A percentile compares a stretch with the other conserved stretches of the same genome.
Evolutionary conservation across 768 basidiomycete species (phyloP).

Genomic region (Xerocomus brunneocitrinus): DNA sequence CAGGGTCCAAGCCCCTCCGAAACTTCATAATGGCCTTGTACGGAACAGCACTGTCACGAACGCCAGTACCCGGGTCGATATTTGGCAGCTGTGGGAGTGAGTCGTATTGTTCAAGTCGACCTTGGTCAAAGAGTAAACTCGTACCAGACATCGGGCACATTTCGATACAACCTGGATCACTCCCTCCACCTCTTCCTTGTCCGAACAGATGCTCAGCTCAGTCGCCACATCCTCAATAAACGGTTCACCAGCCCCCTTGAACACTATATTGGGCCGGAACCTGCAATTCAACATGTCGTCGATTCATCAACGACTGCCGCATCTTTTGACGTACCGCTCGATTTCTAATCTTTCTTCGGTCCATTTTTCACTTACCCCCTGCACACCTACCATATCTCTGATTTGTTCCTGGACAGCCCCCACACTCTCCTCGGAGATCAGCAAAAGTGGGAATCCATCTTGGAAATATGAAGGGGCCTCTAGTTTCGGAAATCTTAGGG

Average conservation of each 20-base stretch:
- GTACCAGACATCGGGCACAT: constrained; percentile 68
- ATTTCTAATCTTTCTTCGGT: constrained; percentile 44
- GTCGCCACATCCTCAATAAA: constrained; percentile 72
- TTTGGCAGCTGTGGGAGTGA: constrained; percentile 58
- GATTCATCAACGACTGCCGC: neutral
- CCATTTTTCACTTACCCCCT: constrained; percentile 52
- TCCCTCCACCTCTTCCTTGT: constrained; percentile 16
- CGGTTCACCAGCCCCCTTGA: constrained; percentile 57
- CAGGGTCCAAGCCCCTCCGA: constrained; percentile 54
- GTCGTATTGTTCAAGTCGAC: constrained; percentile 8
- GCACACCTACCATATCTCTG: constrained; percentile 42
- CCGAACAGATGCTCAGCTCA: constrained; percentile 50
- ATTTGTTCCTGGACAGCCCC: constrained; percentile 46
- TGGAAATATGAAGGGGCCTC: constrained; percentile 56
- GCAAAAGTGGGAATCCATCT: constrained; percentile 66
- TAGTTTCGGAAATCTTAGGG: constrained; percentile 53
- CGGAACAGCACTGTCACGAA: constrained; percentile 67
- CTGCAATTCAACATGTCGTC: constrained; percentile 31
- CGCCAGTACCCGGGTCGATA: constrained; percentile 58
- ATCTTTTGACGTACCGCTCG: constrained; percentile 46
- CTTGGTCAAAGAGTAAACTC: constrained; percentile 21
- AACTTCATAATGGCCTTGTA: constrained; percentile 74
- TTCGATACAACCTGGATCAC: constrained; percentile 58
- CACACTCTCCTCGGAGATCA: constrained; percentile 67
- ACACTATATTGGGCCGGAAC: constrained; percentile 74